Percentiles rank a stretch among this genome's conserved stretches.
These are phyloP conservation scores for Tuber indicum DNA, from an alignment of 495 filamentous ascomycete species.

Conservation along the genomic window DNA sequence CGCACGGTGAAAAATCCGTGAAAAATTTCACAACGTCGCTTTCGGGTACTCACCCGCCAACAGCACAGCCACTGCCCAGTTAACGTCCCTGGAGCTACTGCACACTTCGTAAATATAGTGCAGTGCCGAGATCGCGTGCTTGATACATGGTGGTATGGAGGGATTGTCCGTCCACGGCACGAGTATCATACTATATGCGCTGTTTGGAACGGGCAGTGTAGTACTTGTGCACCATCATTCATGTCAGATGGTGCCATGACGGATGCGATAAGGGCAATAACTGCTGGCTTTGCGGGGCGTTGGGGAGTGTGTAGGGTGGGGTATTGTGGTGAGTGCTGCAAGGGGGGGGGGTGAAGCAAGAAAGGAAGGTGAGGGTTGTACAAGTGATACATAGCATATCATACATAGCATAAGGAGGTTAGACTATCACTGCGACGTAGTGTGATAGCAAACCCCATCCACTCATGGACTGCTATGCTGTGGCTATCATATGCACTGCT, in stretches of 20 bases:
- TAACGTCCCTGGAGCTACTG: not conserved
- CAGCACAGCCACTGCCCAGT: not conserved
- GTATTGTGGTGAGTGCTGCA: no score
- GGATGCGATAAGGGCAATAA: not conserved
- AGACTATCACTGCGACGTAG: not conserved
- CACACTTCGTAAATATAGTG: not conserved
- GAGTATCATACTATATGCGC: not conserved
- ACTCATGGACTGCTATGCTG: not conserved
- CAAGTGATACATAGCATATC: not conserved
- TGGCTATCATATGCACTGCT: not conserved
- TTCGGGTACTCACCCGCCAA: no score
- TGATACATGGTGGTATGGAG: not conserved
- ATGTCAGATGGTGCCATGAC: not conserved
- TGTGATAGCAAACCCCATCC: not conserved
- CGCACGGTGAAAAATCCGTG: no score
- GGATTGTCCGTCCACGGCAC: not conserved
- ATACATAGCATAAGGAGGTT: no score
- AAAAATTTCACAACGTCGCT: no score
- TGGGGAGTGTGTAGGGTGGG: not conserved
- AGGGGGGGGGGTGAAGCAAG: not conserved
- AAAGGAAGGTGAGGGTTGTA: not conserved
- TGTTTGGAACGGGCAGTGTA: not conserved
- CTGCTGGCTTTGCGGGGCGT: not conserved
- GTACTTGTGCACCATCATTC: not conserved
- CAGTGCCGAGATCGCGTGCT: not conserved